phyloP scores from a whole-genome alignment of 73 alveolate species.

The Blepharisma japonicum region DNA sequence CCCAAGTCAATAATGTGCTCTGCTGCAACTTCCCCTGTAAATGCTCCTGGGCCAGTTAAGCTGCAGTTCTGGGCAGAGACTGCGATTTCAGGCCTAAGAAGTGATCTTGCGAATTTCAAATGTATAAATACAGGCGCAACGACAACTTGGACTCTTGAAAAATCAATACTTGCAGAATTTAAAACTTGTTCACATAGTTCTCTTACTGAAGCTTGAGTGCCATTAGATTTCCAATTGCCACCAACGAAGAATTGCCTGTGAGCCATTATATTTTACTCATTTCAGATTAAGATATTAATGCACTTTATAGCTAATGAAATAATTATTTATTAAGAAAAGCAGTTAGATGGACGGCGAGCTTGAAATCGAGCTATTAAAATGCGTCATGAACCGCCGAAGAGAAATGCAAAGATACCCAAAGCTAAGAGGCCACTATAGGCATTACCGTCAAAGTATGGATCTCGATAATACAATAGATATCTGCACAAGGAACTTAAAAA shows the following conservation, averaged over 20 bases:
- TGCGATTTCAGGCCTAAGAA: constrained; percentile 46
- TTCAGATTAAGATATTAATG: too few relatives aligned
- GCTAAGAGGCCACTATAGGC: too few relatives aligned
- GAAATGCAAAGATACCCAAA: not conserved
- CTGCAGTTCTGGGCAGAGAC: constrained; percentile 86
- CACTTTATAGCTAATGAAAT: too few relatives aligned
- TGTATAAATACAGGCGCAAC: constrained; percentile 77
- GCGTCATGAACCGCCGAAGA: constrained; percentile 7
- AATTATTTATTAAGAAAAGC: too few relatives aligned
- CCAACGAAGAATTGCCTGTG: constrained; percentile 73
- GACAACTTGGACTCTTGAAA: constrained; percentile 62
- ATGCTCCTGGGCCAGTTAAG: constrained; percentile 87
- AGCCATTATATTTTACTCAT: constrained; percentile 28
- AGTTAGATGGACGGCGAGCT: constrained; percentile 18
- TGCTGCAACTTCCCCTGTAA: constrained; percentile 95
- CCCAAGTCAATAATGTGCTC: constrained; percentile 89
- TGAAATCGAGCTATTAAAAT: constrained; percentile 18
- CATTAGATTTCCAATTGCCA: constrained; percentile 91
- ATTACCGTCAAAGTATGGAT: constrained; percentile 32
- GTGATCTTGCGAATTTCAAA: constrained; percentile 49
- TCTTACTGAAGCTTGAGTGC: constrained; percentile 59
- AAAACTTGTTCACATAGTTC: constrained; percentile 52
- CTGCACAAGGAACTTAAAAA: constrained; percentile 62
- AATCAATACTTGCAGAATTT: constrained; percentile 62
- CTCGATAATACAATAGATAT: constrained; percentile 70